Evolutionary conservation across 2,329 filamentous ascomycete species (phyloP), one percentile per base, ranked within the genome.

Genomic region (Colletotrichum tabaci): DNA sequence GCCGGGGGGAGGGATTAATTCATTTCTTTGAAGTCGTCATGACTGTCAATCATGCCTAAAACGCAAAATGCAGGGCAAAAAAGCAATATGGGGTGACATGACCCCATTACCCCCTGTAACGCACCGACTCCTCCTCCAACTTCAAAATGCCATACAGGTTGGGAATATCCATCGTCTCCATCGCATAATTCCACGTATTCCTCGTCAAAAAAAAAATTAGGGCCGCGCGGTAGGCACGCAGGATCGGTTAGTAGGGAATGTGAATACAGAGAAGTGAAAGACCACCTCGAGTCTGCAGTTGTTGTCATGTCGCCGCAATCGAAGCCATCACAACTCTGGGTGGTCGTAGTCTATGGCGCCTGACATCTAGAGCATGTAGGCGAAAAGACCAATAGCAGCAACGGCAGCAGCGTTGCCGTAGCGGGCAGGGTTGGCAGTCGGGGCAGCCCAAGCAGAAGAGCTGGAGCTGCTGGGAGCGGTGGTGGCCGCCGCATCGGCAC

Each of bases 311-410:
- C 56, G 18, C 23, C 47, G 57, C 65, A 42, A 10, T 38, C 18
- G 35, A 42, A 21, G 8, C 44, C 15, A 60, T 46, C 47, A n/a
- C 35, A 40, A 35, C n/a, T 26, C 18, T 23, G 15, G 23, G n/a
- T 50, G 16, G 53, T 60, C 46, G 23, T 30, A 46, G 12, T 18
- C 21, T 52, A 40, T 50, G 35, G 7, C n/a, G 3, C 21, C 15
- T n/a, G 13, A 30, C 23, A 65, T 50, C 46, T 84, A 89, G 77
- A 89, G 78, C 74, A 88, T 78, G 75, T 86, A 87, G 74, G 87
- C 88, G 73, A 89, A 79, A 55, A 89, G 77, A 66, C 87, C 88
- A 55, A 87, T 78, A 70, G 87, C 88, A 50, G 85, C 83, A 44
- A 83, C 85, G 8, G 85, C 86, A 23, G 71, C 73, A 26, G 79